A percentile compares a stretch with the other conserved stretches of the same genome.
phyloP scores from a whole-genome alignment of 2,329 filamentous ascomycete genomes.

The Ophiostoma triangulosporum region DNA sequence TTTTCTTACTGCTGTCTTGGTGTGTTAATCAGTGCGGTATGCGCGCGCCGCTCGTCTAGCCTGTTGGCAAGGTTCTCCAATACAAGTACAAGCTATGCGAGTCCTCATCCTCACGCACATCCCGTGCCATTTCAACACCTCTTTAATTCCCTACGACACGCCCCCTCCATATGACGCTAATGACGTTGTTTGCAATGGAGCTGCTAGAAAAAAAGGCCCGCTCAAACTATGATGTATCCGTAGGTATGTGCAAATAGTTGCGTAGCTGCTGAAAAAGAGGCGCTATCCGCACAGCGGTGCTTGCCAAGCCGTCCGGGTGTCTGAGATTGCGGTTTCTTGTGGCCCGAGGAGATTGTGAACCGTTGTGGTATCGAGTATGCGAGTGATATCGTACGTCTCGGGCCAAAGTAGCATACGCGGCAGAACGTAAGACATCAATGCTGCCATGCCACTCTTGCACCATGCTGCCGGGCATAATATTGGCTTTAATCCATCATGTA shows the following conservation, averaged over 20 bases:
- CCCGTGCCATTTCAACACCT: neutral
- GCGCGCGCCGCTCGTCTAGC: neutral
- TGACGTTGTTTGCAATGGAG: neutral
- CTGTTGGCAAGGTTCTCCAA: neutral
- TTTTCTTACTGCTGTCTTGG: neutral
- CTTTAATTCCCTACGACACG: neutral
- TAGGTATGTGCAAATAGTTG: neutral
- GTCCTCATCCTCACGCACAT: neutral
- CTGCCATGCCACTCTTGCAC: neutral
- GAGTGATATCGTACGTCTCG: too few species aligned
- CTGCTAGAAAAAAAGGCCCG: neutral
- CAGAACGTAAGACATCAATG: neutral
- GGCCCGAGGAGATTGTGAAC: too few species aligned
- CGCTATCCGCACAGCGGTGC: neutral
- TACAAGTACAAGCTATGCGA: neutral
- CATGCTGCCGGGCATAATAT: too few species aligned
- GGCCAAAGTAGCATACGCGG: neutral
- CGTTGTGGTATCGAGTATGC: too few species aligned
- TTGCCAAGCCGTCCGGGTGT: neutral
- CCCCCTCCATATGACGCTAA: neutral
- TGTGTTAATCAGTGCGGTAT: neutral
- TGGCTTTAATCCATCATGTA: constrained; percentile 3
- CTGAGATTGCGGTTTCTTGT: too few species aligned
- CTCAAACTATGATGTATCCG: neutral
- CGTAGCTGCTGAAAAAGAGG: neutral